These are phyloP conservation scores for Trichoderma guizhouense DNA, from an alignment of 2,329 filamentous ascomycete genomes.

Conservation along the genomic window DNA sequence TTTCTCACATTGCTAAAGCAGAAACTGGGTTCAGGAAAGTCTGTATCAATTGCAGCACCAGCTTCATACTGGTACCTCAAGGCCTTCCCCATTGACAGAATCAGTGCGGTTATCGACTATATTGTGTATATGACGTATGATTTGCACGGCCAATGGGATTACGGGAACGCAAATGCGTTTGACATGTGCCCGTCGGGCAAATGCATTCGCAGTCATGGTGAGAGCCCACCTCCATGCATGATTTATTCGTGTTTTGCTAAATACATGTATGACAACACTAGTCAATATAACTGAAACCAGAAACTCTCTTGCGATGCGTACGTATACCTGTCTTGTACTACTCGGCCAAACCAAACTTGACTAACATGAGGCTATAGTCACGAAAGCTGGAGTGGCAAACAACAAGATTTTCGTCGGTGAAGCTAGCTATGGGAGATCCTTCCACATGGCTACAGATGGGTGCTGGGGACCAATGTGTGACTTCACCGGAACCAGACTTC, in stretches of 20 bases:
- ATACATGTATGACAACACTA: not conserved
- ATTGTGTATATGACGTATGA: slow-evolving; percentile 36
- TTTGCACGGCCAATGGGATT: slow-evolving; percentile 25
- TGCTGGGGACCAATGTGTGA: not conserved
- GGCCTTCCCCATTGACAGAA: slow-evolving; percentile 30
- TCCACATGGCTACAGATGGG: not conserved
- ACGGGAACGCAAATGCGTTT: slow-evolving; percentile 26
- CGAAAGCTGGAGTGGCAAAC: slow-evolving; percentile 29
- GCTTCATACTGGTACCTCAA: slow-evolving; percentile 41
- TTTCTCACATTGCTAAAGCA: not conserved
- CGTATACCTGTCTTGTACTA: not conserved
- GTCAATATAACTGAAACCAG: not conserved
- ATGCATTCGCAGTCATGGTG: not conserved
- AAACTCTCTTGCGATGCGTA: not conserved
- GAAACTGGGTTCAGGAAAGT: slow-evolving; percentile 29
- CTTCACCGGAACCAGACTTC: not conserved
- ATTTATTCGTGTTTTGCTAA: not conserved
- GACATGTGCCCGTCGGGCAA: slow-evolving; percentile 20
- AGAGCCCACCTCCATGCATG: not conserved
- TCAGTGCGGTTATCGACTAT: slow-evolving; percentile 29
- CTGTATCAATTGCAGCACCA: slow-evolving; percentile 36
- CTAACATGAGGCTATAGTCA: slow-evolving; percentile 21
- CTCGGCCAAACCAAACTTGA: not conserved
- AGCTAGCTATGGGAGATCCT: not conserved
- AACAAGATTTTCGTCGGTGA: not conserved